A percentile compares a stretch with the other conserved stretches of the same genome.
These are phyloP conservation scores for Verruconis gallopava DNA, from an alignment of 2,329 filamentous ascomycete genomes.

Conservation along the genomic window DNA sequence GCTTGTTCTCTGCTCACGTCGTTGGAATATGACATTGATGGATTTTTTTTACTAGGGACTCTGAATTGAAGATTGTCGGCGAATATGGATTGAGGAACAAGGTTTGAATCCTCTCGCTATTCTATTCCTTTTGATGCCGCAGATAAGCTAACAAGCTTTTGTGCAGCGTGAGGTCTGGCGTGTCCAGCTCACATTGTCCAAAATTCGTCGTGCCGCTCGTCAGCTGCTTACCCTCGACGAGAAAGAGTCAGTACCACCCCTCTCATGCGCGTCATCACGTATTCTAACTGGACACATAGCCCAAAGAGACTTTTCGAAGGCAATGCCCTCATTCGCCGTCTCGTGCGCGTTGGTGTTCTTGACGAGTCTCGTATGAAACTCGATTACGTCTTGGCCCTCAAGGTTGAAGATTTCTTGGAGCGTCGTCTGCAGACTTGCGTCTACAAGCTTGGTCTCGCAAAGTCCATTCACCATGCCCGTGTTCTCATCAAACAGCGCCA, in stretches of 20 bases:
- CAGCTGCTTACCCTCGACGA: constrained; percentile 99
- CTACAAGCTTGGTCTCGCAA: constrained; percentile 99
- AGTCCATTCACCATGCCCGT: constrained; percentile 99
- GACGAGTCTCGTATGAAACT: constrained; percentile 99
- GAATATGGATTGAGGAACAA: constrained; percentile 99
- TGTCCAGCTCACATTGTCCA: constrained; percentile 97
- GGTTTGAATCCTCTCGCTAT: too few relatives aligned
- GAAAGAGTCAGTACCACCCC: constrained; percentile 55
- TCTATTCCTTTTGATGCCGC: too few relatives aligned
- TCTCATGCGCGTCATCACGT: too few relatives aligned
- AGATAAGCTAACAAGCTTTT: too few relatives aligned
- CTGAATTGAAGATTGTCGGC: constrained; percentile 98
- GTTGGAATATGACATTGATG: constrained; percentile 60
- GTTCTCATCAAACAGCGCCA: constrained; percentile 99
- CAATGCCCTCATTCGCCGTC: constrained; percentile 99
- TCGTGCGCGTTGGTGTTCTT: constrained; percentile 98
- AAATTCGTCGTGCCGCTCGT: constrained; percentile 99
- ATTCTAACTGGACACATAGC: too few relatives aligned
- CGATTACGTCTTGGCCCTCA: constrained; percentile 79
- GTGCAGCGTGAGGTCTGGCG: constrained; percentile 99
- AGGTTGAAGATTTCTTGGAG: constrained; percentile 97
- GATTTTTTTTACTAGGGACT: constrained; percentile 58
- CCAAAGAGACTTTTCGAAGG: constrained; percentile 99
- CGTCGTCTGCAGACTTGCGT: constrained; percentile 74
- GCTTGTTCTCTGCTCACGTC: constrained; percentile 95